Percentiles rank a stretch among this genome's conserved stretches.
Evolutionary conservation across 768 basidiomycete genomes (phyloP).

Genomic region (Rossbeevera mucosa): DNA sequence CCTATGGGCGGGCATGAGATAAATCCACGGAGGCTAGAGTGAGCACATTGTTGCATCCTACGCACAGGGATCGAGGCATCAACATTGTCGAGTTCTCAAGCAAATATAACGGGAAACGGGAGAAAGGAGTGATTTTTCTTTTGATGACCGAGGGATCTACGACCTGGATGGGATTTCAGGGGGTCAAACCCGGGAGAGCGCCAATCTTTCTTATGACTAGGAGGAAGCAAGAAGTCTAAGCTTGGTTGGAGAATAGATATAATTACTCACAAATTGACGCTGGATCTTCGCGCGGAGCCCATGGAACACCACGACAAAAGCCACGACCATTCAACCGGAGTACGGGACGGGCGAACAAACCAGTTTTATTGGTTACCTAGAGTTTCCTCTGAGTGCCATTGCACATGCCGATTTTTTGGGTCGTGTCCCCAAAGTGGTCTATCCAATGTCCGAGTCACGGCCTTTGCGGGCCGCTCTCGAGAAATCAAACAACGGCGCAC

Average conservation of each 20-base stretch:
- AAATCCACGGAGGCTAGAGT: too few relatives aligned
- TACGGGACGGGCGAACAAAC: background rate
- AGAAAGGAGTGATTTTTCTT: constrained; percentile 18
- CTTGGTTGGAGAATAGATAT: background rate
- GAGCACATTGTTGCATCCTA: too few relatives aligned
- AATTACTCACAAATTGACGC: background rate
- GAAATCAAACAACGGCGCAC: background rate
- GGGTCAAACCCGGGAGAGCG: constrained; percentile 4
- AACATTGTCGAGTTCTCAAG: constrained; percentile 11
- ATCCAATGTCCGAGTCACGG: too few relatives aligned
- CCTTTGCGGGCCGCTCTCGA: too few relatives aligned
- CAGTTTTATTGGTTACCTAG: background rate
- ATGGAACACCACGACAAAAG: background rate
- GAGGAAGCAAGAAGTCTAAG: background rate
- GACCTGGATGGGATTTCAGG: constrained; percentile 10
- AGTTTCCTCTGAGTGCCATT: too few relatives aligned
- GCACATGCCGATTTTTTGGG: too few relatives aligned
- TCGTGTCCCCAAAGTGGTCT: background rate
- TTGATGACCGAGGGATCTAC: constrained; percentile 10
- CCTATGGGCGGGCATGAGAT: constrained; percentile 12
- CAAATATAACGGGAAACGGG: background rate
- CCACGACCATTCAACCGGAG: background rate
- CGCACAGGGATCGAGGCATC: constrained; percentile 21
- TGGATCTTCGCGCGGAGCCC: background rate
- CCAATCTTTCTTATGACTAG: constrained; percentile 12